Conservation (phyloP, 2,329 filamentous ascomycete genomes). For the Neonectria faginata region DNA sequence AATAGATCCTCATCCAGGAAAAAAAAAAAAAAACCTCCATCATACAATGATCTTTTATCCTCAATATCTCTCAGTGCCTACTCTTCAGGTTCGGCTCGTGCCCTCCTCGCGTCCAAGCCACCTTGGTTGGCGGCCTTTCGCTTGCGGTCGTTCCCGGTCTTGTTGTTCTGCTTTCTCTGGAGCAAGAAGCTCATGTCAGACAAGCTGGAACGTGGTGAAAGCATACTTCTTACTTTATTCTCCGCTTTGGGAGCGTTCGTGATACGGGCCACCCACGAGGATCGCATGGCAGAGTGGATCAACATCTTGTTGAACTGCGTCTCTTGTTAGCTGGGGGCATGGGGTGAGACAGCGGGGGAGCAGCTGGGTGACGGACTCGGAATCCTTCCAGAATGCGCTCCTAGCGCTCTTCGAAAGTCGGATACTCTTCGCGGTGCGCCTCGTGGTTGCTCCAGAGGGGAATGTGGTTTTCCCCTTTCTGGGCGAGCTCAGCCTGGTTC, state of each 20-base stretch:
- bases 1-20: too few relatives aligned
- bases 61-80: neutral
- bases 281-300: conserved; percentile 41
- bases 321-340: too few relatives aligned
- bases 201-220: neutral
- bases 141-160: conserved; percentile 42
- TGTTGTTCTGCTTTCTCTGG: conserved; percentile 41
- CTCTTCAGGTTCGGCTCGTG: neutral
- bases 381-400: conserved; percentile 39
- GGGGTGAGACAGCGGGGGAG: neutral
- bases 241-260: conserved; percentile 38
- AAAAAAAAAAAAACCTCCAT: too few relatives aligned
- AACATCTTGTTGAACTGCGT: conserved; percentile 37
- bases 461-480: conserved; percentile 35
- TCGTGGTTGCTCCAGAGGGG: conserved; percentile 41
- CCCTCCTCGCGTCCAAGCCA: conserved; percentile 25
- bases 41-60: too few relatives aligned
- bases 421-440: conserved; percentile 42
- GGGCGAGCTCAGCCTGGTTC: conserved; percentile 35
- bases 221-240: conserved; percentile 29
- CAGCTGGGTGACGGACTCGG: conserved; percentile 19
- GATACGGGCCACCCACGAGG: conserved; percentile 38
- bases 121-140: conserved; percentile 31
- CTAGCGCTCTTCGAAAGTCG: conserved; percentile 42
- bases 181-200: neutral